Evolutionary conservation across 305 asterid genomes (phyloP), one percentile per base, ranked within the genome.

Genomic region (Fraxinus velutina): DNA sequence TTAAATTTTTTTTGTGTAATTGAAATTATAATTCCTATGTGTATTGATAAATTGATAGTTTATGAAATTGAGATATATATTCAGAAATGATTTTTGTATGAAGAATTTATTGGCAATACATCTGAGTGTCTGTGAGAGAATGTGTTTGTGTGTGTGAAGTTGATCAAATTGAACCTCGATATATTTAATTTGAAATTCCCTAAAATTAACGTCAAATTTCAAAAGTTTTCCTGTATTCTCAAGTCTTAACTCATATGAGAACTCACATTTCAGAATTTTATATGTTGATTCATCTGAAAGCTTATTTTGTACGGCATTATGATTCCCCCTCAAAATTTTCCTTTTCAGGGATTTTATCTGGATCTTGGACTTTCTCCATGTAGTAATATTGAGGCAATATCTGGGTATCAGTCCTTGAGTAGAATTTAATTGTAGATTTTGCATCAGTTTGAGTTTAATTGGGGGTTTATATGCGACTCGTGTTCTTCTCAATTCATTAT

Each of bases 111-210:
- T 39, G 50, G 50, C 50, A 39, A 39, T 39, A 2, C 13, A 52
- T 44, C 17, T 13, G 55, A 3, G 17, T 12, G n/a, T n/a, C n/a
- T n/a, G 55, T 13, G 55, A 10, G 55, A 12, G 55, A 39, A 39
- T 2, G 13, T 9, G 50, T 39, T 5, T 34, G 13, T 8, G 6
- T 44, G 3, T 12, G 5, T 92, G 82, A 91, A 75, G 85, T 81
- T 79, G 72, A 81, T 78, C 87, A 83, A n/a, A n/a, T n/a, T n/a
- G n/a, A n/a, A n/a, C n/a, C n/a, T n/a, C n/a, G n/a, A n/a, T n/a
- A n/a, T n/a, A n/a, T n/a, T n/a, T n/a, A n/a, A 83, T 87, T 91
- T 80, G 88, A 44, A 86, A 80, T 84, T 84, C 86, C 84, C 82
- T 81, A 89, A 82, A 83, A 42, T 27, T 79, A 64, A 80, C 78